Base-by-base conservation (phyloP, 1,284 basidiomycete genomes). In the Cryptococcus hybrid region DNA sequence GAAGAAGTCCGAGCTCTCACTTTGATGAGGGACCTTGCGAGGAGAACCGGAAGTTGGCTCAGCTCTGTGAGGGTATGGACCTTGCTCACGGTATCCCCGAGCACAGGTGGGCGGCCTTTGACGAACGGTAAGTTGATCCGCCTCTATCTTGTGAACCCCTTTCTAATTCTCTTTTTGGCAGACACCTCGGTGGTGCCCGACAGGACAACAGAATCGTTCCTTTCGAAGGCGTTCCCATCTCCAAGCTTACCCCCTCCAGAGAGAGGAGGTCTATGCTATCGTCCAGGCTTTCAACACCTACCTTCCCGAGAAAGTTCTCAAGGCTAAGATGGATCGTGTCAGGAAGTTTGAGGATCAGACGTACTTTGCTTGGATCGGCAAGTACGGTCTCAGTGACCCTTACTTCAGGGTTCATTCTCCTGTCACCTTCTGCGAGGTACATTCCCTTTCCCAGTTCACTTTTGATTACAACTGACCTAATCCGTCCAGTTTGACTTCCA, bases 401-500 rank as follows among this genome's bases (percentile, higher is more conserved):
- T 77, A 77, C 58, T 77, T 66, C 59, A 59, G 75, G 24, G 71
- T 77, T 9, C 74, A 75, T 53, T 69, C 67, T 18, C 74, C 75
- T 0, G 68, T 68, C 9, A 65, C 64, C n/a, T 74, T 73, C 43
- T 63, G 65, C 68, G 75, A 77, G 66, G 66, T 69, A 48, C 58
- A 58, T 51, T 13, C 47, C 35, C 24, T 30, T 5, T 30, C 4
- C 4, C 30, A 30, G 30, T 30, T 30, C 30, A 30, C 30, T 30
- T 82, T 91, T 92, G 12, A 80, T 76, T 54, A 84, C 77, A 49
- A 30, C 30, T 30, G 30, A 30, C 30, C 30, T 30, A 30, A 3
- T 30, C 30, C 30, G 30, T 30, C 30, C 30, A 30, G 30, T 30
- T 30, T 30, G 30, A 30, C 30, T 30, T 30, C 30, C 30, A 30